Evolutionary conservation across 225 moss, liverwort and hornwort species (phyloP).

Genomic region (Pseudoscleropodium purum): DNA sequence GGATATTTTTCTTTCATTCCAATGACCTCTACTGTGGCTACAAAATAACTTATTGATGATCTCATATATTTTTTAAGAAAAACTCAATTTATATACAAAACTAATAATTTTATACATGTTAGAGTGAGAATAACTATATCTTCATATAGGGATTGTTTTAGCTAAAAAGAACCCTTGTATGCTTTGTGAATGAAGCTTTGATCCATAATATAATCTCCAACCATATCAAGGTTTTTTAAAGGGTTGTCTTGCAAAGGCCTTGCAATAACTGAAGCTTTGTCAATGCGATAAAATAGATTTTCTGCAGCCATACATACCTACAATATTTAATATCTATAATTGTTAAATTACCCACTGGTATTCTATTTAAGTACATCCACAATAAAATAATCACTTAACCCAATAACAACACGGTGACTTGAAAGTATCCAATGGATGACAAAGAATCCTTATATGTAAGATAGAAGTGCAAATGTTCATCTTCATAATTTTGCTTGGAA

Average conservation of each 20-base stretch:
- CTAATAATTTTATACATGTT: neutral
- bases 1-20: neutral
- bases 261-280: constrained; percentile 59
- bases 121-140: neutral
- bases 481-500: accelerated
- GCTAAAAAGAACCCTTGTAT: neutral
- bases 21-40: too few species aligned
- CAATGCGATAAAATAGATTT: constrained; percentile 59
- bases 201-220: constrained; percentile 57
- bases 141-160: neutral
- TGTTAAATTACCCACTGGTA: neutral
- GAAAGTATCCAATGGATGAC: neutral
- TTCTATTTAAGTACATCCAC: neutral
- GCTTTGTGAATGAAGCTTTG: constrained; percentile 24
- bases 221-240: constrained; percentile 64
- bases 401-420: accelerated
- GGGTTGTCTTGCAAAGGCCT: constrained; percentile 53
- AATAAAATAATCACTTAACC: neutral
- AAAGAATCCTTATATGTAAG: neutral
- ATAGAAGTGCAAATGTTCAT: neutral
- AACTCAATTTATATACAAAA: neutral
- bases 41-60: neutral
- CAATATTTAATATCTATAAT: neutral
- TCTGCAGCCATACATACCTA: constrained; percentile 74
- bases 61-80: neutral